Evolutionary conservation across 2,329 filamentous ascomycete species (phyloP), one percentile per base, ranked within the genome.

Genomic region (Malbranchea zuffiana): DNA sequence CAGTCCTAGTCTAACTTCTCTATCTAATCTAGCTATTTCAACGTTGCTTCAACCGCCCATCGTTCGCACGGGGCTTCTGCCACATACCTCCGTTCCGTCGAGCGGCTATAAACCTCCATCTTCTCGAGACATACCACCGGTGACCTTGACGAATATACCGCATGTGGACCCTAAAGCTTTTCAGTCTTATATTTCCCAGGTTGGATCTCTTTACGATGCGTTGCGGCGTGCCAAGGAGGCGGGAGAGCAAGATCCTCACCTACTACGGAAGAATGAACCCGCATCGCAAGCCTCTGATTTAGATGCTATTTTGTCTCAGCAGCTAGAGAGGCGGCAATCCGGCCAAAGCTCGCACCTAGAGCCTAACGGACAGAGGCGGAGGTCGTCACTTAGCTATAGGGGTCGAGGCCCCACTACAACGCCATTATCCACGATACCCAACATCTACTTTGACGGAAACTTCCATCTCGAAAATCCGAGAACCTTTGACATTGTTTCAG

Each of bases 401-500:
- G 68, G 63, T 24, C 66, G 67, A 31, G 52, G 77, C 82, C 42
- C 39, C 16, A 37, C 37, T 0, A 32, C 40, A 1, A 85, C 90
- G 1, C 90, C 87, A 0, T 58, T 98, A 18, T 90, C 86, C 3
- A 96, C 87, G 0, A 94, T 98, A 28, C 90, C 90, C 0, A 74
- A 67, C 32, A 83, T 98, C 7, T 98, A 96, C 55, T 95, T 95
- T 49, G 90, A 96, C 37, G 82, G 93, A 21, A 79, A 86, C 49
- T 98, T 98, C 49, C 88, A 85, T 50, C 72, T 98, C 5, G 90
- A 98, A 54, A 96, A 98, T 45, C 90, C 90, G 0, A 76, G 90
- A 34, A 96, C 82, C 0, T 98, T 98, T 55, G 90, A 98, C 55
- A 78, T 96, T 17, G 87, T 98, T 10, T 96, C 87, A 53, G 90